A percentile compares a stretch with the other conserved stretches of the same genome.
phyloP scores from a whole-genome alignment of 2,329 filamentous ascomycete species.

The Chaetomium sp. region DNA sequence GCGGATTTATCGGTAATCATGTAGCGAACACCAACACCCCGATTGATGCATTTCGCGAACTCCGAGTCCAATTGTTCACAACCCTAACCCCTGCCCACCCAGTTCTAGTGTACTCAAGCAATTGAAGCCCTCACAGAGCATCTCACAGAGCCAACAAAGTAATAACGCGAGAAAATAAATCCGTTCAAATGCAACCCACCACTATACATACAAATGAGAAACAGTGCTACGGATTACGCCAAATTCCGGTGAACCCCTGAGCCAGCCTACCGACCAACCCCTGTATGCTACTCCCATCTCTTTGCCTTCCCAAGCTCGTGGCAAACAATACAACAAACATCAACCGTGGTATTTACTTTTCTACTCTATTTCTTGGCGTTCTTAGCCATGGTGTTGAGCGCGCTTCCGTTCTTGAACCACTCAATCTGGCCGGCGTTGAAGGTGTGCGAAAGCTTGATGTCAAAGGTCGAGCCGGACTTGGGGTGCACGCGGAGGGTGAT shows the following conservation, averaged over 20 bases:
- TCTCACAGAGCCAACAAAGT: too few species aligned
- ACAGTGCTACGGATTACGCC: constrained; percentile 24
- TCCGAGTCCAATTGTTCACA: too few species aligned
- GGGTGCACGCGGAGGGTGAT: constrained; percentile 89
- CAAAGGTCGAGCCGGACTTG: constrained; percentile 72
- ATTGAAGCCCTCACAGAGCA: too few species aligned
- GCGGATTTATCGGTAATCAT: too few species aligned
- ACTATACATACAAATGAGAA: constrained; percentile 25
- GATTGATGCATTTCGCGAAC: too few species aligned
- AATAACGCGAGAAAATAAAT: neutral
- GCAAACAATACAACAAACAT: constrained; percentile 1
- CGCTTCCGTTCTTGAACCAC: constrained; percentile 98
- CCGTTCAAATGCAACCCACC: constrained; percentile 25
- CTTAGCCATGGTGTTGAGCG: constrained; percentile 98
- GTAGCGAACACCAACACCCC: too few species aligned
- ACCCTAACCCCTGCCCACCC: too few species aligned
- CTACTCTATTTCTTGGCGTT: constrained; percentile 24
- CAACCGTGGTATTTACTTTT: constrained; percentile 19
- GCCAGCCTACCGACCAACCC: constrained; percentile 17
- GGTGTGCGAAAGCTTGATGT: constrained; percentile 82
- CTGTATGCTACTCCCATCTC: constrained; percentile 3
- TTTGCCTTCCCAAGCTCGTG: constrained; percentile 1
- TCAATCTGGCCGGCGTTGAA: constrained; percentile 98
- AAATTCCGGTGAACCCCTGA: constrained; percentile 20
- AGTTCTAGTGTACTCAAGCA: too few species aligned